Evolutionary conservation across 2,329 filamentous ascomycete species (phyloP).

Genomic region (Geosmithia morbida): DNA sequence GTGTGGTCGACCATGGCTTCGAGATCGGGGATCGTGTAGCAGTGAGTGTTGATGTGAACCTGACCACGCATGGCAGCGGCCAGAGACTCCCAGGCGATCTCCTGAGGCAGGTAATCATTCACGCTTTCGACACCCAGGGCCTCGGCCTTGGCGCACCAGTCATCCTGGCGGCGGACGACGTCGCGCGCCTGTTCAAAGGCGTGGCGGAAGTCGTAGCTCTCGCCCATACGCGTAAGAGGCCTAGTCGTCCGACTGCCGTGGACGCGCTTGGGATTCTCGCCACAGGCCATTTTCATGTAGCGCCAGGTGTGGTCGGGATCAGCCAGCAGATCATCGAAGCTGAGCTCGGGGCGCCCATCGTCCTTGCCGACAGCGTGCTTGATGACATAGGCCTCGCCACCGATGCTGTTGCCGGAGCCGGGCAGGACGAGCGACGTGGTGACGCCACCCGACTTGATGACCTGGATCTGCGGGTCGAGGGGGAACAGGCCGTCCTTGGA

Average conservation of each 20-base stretch:
- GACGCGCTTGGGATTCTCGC: slow-evolving; percentile 51
- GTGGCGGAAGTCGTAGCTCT: slow-evolving; percentile 55
- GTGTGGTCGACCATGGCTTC: slow-evolving; percentile 57
- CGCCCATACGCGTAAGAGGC: slow-evolving; percentile 35
- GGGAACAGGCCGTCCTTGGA: slow-evolving; percentile 43
- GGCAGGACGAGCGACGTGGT: slow-evolving; percentile 31
- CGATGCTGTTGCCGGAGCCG: slow-evolving; percentile 60
- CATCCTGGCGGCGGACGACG: slow-evolving; percentile 45
- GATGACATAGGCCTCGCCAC: slow-evolving; percentile 54
- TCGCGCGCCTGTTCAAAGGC: slow-evolving; percentile 48
- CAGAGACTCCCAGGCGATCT: slow-evolving; percentile 43
- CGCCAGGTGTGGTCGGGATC: slow-evolving; percentile 51
- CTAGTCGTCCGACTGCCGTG: slow-evolving; percentile 33
- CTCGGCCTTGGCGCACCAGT: slow-evolving; percentile 49
- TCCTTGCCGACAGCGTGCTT: slow-evolving; percentile 49
- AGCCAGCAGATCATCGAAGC: slow-evolving; percentile 47
- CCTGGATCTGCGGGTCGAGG: slow-evolving; percentile 13
- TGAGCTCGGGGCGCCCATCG: slow-evolving; percentile 48
- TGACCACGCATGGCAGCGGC: slow-evolving; percentile 50
- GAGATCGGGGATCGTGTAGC: slow-evolving; percentile 55
- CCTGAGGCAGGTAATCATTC: slow-evolving; percentile 43
- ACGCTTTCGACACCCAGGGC: slow-evolving; percentile 32
- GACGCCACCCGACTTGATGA: slow-evolving; percentile 28
- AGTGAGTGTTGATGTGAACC: slow-evolving; percentile 56
- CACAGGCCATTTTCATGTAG: slow-evolving; percentile 67